phyloP scores from a whole-genome alignment of 371 early-diverging fungal genomes.

The Rhizopus sp. region DNA sequence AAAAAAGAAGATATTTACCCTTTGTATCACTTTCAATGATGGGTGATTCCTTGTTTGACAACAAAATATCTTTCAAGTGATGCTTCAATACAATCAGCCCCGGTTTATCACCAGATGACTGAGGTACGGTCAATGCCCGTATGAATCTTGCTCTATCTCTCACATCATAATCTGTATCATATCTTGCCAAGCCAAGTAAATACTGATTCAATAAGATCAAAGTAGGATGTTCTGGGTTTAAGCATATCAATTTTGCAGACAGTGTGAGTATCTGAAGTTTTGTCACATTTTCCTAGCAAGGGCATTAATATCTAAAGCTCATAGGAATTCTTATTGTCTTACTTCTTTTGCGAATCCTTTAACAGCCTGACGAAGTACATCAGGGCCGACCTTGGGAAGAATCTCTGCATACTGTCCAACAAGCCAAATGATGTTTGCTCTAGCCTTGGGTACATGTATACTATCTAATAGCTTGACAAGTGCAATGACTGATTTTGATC shows the following conservation, averaged over 20 bases:
- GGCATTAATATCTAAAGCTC: neutral
- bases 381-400: constrained; percentile 72
- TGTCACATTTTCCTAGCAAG: constrained; percentile 54
- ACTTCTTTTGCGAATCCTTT: constrained; percentile 75
- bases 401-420: constrained; percentile 74
- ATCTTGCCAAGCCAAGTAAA: constrained; percentile 83
- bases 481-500: constrained; percentile 58
- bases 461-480: constrained; percentile 69
- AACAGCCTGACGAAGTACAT: constrained; percentile 78
- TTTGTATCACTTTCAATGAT: constrained; percentile 40
- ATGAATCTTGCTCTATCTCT: constrained; percentile 90
- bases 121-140: constrained; percentile 67
- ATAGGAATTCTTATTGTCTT: neutral
- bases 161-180: constrained; percentile 86
- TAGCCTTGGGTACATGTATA: constrained; percentile 64
- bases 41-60: constrained; percentile 57
- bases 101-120: constrained; percentile 31
- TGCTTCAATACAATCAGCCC: constrained; percentile 43
- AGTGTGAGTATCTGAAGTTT: constrained; percentile 85
- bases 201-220: constrained; percentile 67
- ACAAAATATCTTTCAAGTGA: constrained; percentile 49
- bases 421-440: constrained; percentile 85
- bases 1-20: too few species aligned
- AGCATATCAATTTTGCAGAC: constrained; percentile 68
- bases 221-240: constrained; percentile 48